Base-by-base conservation (phyloP, 2,329 filamentous ascomycete species). In the Penicillium frequentans region DNA sequence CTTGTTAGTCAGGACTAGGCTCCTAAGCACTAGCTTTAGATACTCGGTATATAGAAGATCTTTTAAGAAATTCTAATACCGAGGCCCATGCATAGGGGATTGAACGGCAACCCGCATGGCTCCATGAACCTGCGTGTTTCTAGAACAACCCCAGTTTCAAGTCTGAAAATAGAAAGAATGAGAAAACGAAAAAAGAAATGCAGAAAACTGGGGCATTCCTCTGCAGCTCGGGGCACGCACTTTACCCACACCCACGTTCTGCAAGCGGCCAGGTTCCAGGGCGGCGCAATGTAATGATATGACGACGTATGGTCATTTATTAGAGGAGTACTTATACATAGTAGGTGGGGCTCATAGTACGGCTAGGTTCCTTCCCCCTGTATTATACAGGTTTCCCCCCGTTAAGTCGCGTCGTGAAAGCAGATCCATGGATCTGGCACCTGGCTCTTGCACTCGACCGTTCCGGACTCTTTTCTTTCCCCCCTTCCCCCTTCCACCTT, bases 341-440 rank as follows among this genome's bases (percentile, higher is more conserved):
- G 1, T 55, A 60, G 1, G 29, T 33, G 46, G 31, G 19, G 13
- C 14, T 1, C 31, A 14, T 46, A 50, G 19, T 46, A 44, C 10
- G n/a, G 8, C 9, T 24, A 26, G 24, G 49, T 49, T 31, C 35
- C n/a, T 2, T 29, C n/a, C 26, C 23, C 42, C 21, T 50, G 59
- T 62, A 60, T 37, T 57, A 43, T 50, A 56, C 53, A 31, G 13
- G 61, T 66, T 52, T 45, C 42, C 44, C 49, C 56, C 54, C 24
- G 45, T 35, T 56, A 45, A 62, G 63, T 64, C 64, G 64, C 64
- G 64, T 66, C 64, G 63, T 62, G 60, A 58, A 52, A 52, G 59
- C 63, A 65, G 63, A 66, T 64, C 64, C 64, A 66, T 66, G 64
- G 64, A 65, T 66, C 64, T 66, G 63, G 64, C 64, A 65, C 61